A percentile compares a stretch with the other conserved stretches of the same genome.
Conservation (phyloP, 2,329 filamentous ascomycete species). For the Neurospora crassa region DNA sequence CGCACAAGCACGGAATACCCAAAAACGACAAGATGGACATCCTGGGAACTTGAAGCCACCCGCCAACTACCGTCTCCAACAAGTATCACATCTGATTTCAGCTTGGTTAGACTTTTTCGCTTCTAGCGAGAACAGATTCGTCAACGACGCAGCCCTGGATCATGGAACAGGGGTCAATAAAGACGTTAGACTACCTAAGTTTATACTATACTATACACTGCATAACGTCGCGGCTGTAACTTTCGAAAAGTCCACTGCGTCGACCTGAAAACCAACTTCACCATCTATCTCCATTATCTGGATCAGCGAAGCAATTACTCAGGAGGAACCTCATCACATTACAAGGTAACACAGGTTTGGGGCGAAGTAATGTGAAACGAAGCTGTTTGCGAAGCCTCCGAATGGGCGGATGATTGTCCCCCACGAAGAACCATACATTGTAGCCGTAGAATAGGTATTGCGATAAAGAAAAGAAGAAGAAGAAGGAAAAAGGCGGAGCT, state of each 20-base stretch:
- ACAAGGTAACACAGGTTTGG: neutral
- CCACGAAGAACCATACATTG: neutral
- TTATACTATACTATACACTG: neutral
- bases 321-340: neutral
- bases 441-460: neutral
- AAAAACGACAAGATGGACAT: neutral
- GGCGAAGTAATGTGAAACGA: neutral
- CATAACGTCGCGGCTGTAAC: neutral
- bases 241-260: neutral
- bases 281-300: neutral
- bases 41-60: neutral
- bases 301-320: neutral
- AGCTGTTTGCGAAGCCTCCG: neutral
- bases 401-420: neutral
- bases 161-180: neutral
- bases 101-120: neutral
- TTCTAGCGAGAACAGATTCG: neutral
- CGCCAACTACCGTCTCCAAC: neutral
- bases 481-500: neutral
- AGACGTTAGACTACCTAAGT: neutral
- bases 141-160: neutral
- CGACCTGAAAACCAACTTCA: neutral
- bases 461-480: neutral
- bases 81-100: neutral
- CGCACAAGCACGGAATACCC: neutral